A percentile compares a stretch with the other conserved stretches of the same genome.
These are phyloP conservation scores for Colletotrichum liriopes DNA, from an alignment of 2,329 filamentous ascomycete genomes.

Conservation along the genomic window DNA sequence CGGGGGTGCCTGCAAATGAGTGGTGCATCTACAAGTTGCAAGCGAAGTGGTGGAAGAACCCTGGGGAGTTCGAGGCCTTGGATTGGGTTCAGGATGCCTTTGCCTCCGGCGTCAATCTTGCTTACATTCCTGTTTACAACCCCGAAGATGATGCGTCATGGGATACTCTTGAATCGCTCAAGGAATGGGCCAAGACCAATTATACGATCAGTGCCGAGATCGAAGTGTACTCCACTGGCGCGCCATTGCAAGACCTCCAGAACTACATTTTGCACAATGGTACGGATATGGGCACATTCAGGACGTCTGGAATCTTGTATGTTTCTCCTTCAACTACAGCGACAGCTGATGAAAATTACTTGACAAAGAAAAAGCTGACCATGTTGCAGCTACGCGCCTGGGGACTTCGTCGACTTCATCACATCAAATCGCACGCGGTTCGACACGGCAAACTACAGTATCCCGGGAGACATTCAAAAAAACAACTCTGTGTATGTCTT, in stretches of 20 bases:
- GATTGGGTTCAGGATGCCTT: constrained; percentile 20
- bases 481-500: neutral
- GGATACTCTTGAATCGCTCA: constrained; percentile 17
- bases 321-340: neutral
- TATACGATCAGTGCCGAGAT: constrained; percentile 6
- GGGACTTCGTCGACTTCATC: constrained; percentile 7
- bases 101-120: neutral
- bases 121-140: constrained; percentile 22
- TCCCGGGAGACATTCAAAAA: neutral
- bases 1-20: constrained; percentile 18
- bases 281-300: neutral
- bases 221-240: constrained; percentile 3
- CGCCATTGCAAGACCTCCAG: neutral
- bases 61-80: constrained; percentile 5
- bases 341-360: neutral
- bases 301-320: constrained; percentile 9
- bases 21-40: constrained; percentile 32
- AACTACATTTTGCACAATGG: neutral
- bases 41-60: constrained; percentile 18
- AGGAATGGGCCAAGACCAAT: constrained; percentile 6
- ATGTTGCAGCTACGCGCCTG: neutral
- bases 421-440: neutral
- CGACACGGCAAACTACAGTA: constrained; percentile 6
- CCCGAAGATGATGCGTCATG: constrained; percentile 15
- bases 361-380: neutral